Conservation (phyloP, 208 protist species). For the Trichomonas gallinae region DNA sequence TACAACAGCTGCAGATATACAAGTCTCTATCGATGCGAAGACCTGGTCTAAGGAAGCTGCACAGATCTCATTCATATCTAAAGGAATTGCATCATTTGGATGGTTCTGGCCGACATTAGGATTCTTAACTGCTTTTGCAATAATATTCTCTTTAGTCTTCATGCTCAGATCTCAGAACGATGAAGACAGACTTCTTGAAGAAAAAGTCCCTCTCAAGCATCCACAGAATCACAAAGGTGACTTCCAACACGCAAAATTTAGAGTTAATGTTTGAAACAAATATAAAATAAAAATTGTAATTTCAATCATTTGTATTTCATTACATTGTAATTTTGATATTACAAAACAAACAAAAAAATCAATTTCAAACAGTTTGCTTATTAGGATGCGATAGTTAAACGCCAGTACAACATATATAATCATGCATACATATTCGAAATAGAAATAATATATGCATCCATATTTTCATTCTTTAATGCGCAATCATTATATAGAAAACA, state of each 20-base stretch:
- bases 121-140: not conserved
- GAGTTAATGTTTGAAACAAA: not conserved
- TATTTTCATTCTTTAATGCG: too few species aligned
- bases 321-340: too few species aligned
- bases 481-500: too few species aligned
- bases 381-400: too few species aligned
- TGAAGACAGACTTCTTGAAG: not conserved
- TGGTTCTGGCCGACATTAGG: not conserved
- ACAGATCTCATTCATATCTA: not conserved
- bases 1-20: not conserved
- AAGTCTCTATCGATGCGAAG: not conserved
- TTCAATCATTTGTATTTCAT: too few species aligned
- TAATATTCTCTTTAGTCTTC: not conserved
- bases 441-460: too few species aligned
- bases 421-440: too few species aligned
- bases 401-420: too few species aligned
- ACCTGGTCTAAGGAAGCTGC: not conserved
- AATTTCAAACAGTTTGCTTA: too few species aligned
- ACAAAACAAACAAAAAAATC: too few species aligned
- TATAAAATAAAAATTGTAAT: too few species aligned
- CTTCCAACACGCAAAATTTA: not conserved
- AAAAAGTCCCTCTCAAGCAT: not conserved
- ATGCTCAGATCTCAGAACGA: not conserved
- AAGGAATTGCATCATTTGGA: not conserved
- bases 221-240: not conserved